Conservation (phyloP, 805 yeast species). For the Kockiozyma suomiensis region DNA sequence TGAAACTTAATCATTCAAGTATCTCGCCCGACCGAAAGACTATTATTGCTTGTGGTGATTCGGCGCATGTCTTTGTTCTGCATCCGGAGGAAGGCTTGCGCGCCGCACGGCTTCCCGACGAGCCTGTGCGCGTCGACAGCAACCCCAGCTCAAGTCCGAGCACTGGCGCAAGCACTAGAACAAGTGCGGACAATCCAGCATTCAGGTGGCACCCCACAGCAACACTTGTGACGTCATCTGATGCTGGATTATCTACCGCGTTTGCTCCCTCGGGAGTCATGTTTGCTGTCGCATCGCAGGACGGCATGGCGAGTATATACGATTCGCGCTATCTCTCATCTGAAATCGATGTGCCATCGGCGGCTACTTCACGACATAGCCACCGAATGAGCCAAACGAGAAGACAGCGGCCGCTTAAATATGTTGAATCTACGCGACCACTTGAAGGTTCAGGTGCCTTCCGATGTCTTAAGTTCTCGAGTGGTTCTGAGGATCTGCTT, state of each 20-base stretch:
- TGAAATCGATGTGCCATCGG: constrained; percentile 47
- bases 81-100: constrained; percentile 42
- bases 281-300: constrained; percentile 82
- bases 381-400: background rate
- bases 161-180: background rate
- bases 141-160: background rate
- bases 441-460: constrained; percentile 61
- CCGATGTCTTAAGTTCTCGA: constrained; percentile 63
- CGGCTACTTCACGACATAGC: constrained; percentile 30
- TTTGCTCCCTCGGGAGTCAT: constrained; percentile 74
- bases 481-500: constrained; percentile 72
- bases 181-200: constrained; percentile 31
- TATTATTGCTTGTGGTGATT: constrained; percentile 75
- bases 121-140: constrained; percentile 7
- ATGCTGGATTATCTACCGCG: constrained; percentile 80
- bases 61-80: constrained; percentile 61
- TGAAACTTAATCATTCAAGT: constrained; percentile 75
- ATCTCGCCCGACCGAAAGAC: constrained; percentile 64
- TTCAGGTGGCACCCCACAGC: constrained; percentile 40
- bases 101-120: constrained; percentile 1
- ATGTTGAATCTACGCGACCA: constrained; percentile 50
- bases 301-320: constrained; percentile 75
- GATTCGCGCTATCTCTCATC: constrained; percentile 65
- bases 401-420: constrained; percentile 36
- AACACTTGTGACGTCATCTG: constrained; percentile 61